Evolutionary conservation across 176 grass and related monocot genomes (phyloP).

Genomic region (Miscanthus lutarioriparius): DNA sequence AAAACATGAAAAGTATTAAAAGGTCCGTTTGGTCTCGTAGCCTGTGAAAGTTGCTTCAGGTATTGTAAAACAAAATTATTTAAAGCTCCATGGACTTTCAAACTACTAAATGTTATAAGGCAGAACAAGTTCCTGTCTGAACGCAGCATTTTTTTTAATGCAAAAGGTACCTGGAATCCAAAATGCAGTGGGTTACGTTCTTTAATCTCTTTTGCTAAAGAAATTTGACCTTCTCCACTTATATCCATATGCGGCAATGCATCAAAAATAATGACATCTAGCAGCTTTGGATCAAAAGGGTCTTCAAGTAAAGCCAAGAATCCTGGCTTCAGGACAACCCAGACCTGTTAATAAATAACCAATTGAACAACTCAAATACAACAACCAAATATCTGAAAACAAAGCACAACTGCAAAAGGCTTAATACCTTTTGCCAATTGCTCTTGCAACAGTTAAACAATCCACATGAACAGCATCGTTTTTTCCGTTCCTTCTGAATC

Average conservation of each 20-base stretch:
- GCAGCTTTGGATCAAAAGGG: constrained; percentile 92
- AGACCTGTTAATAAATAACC: constrained; percentile 63
- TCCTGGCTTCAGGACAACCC: constrained; percentile 94
- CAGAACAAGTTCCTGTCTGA: constrained; percentile 15
- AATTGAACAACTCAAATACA: constrained; percentile 37
- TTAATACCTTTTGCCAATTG: constrained; percentile 91
- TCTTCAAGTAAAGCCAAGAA: constrained; percentile 93
- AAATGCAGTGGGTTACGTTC: constrained; percentile 87
- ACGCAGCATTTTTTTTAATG: not conserved
- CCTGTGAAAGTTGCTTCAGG: constrained; percentile 21
- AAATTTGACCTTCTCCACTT: constrained; percentile 75
- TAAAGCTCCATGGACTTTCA: not conserved
- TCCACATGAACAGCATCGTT: constrained; percentile 64
- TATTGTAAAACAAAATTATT: constrained; percentile 1
- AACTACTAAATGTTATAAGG: not conserved
- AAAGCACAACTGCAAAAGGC: constrained; percentile 19
- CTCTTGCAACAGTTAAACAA: constrained; percentile 88
- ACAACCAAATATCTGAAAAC: constrained; percentile 24
- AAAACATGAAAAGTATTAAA: not conserved
- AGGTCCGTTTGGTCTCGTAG: not conserved
- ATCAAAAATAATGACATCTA: constrained; percentile 97
- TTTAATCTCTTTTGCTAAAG: constrained; percentile 93
- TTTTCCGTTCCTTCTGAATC: constrained; percentile 65
- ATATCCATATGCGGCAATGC: constrained; percentile 82
- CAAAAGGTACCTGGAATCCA: constrained; percentile 77